Base-by-base conservation (phyloP, 2,329 filamentous ascomycete genomes). In the Blastomyces gilchristii region DNA sequence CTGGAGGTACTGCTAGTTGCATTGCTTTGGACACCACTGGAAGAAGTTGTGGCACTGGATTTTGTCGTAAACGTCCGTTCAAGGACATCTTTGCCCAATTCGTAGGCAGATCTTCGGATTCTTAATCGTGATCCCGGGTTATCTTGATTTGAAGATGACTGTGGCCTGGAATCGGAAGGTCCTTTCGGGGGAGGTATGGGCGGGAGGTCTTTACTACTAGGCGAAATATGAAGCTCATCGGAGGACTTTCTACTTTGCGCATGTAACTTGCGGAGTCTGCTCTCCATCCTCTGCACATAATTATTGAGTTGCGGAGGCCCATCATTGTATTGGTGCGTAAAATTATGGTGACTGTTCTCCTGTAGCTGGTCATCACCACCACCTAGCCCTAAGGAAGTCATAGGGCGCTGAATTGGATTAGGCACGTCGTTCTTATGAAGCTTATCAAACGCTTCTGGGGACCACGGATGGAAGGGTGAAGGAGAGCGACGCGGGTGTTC, bases 211-310 rank as follows among this genome's bases (percentile, higher is more conserved):
- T 82, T 75, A 41, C 77, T 78, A 34, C 78, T 75, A 45, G 77
- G 71, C 52, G 79, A 81, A 18, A 78, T 75, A 66, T 80, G 83
- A 52, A 85, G 78, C 60, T 85, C 82, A 61, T 79, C 77, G 8
- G 75, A 73, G 22, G 73, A 72, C 39, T 72, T 67, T 69, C 73
- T 71, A 63, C 75, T 76, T 49, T 59, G 58, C 78, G 78, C 58
- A 65, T 92, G 88, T 80, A 91, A 85, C 65, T 84, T 85, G 58
- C 85, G 83, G 50, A 97, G 77, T 45, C 90, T 85, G 67, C 84
- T 88, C 73, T 97, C 93, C 91, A 97, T 97, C 58, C 91, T 85
- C 70, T 94, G 86, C 4, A 96, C 91, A 70, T 97, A 97, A 70
- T 89, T 92, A 71, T 86, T 89, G 12, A 96, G 79, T 69, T 92